Conservation (phyloP, 2,329 filamentous ascomycete genomes). For the Beauveria sp. region DNA sequence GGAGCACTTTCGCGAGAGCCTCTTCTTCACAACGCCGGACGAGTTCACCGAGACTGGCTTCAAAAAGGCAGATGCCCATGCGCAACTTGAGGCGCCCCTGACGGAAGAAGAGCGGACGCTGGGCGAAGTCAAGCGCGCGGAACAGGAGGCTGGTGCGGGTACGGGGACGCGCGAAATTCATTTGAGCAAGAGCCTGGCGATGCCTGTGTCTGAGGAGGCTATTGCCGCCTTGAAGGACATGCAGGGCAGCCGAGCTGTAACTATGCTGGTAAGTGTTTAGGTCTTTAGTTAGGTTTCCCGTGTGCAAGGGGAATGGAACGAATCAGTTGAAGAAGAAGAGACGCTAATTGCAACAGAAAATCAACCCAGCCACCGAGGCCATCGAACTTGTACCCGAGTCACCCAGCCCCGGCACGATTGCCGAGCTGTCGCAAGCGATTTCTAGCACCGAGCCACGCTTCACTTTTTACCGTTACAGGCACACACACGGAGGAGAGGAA, state of each 20-base stretch:
- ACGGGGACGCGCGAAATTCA: slow-evolving; percentile 54
- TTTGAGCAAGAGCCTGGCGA: slow-evolving; percentile 47
- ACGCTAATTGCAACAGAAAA: slow-evolving; percentile 43
- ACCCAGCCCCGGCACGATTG: slow-evolving; percentile 45
- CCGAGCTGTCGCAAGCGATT: slow-evolving; percentile 52
- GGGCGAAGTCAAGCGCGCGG: slow-evolving; percentile 65
- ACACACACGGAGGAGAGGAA: slow-evolving; percentile 45
- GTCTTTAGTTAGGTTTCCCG: too few species aligned
- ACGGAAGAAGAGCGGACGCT: slow-evolving; percentile 71
- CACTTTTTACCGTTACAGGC: slow-evolving; percentile 64
- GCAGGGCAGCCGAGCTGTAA: slow-evolving; percentile 44
- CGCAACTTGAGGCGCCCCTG: slow-evolving; percentile 56
- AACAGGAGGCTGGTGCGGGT: slow-evolving; percentile 65
- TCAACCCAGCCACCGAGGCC: slow-evolving; percentile 62
- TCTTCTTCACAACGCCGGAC: slow-evolving; percentile 62
- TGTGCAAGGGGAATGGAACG: not conserved
- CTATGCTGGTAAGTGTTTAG: slow-evolving; percentile 53
- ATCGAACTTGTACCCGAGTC: slow-evolving; percentile 56
- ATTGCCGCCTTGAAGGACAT: slow-evolving; percentile 56
- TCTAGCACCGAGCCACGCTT: slow-evolving; percentile 65
- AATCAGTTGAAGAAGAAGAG: too few species aligned
- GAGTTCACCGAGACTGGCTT: slow-evolving; percentile 67
- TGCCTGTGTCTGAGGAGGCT: slow-evolving; percentile 56
- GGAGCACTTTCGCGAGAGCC: slow-evolving; percentile 69
- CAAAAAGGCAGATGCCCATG: slow-evolving; percentile 63